Conservation (phyloP, 2,329 filamentous ascomycete species). For the Aspergillus pseudoviridinutans region DNA sequence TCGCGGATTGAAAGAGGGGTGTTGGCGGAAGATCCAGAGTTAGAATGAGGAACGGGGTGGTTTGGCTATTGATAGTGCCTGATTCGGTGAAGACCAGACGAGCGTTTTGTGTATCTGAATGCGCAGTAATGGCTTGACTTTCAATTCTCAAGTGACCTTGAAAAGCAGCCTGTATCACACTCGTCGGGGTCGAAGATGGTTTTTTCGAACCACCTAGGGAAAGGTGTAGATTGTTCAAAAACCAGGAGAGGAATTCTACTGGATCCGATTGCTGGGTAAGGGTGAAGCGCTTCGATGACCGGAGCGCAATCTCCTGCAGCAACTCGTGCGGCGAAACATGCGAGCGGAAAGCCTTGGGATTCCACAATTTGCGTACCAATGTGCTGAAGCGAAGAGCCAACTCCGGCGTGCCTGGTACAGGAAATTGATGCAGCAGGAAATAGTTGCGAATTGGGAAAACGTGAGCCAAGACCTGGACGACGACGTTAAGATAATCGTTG, state of each 20-base stretch:
- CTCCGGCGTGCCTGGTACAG: constrained; percentile 60
- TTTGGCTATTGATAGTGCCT: constrained; percentile 70
- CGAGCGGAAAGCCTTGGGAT: constrained; percentile 89
- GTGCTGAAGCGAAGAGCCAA: constrained; percentile 84
- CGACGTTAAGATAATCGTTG: constrained; percentile 96
- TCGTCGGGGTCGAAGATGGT: constrained; percentile 60
- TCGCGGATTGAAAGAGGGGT: constrained; percentile 91
- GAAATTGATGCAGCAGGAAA: constrained; percentile 81
- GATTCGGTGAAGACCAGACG: constrained; percentile 91
- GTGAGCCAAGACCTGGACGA: constrained; percentile 87
- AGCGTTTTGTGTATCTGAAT: constrained; percentile 75
- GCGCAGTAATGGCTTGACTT: constrained; percentile 88
- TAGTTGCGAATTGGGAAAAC: constrained; percentile 86
- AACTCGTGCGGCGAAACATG: constrained; percentile 97
- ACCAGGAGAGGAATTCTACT: constrained; percentile 95
- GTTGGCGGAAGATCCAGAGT: constrained; percentile 89
- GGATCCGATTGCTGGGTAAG: constrained; percentile 89
- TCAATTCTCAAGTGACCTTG: constrained; percentile 90
- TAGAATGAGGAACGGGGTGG: constrained; percentile 80
- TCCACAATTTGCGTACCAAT: constrained; percentile 96
- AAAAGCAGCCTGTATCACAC: constrained; percentile 87
- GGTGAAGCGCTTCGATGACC: constrained; percentile 88
- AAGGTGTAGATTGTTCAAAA: constrained; percentile 91
- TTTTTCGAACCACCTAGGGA: constrained; percentile 87
- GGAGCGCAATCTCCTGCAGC: constrained; percentile 86